Evolutionary conservation across 169 alveolate genomes (phyloP).

Genomic region (Toxoplasma gondii): DNA sequence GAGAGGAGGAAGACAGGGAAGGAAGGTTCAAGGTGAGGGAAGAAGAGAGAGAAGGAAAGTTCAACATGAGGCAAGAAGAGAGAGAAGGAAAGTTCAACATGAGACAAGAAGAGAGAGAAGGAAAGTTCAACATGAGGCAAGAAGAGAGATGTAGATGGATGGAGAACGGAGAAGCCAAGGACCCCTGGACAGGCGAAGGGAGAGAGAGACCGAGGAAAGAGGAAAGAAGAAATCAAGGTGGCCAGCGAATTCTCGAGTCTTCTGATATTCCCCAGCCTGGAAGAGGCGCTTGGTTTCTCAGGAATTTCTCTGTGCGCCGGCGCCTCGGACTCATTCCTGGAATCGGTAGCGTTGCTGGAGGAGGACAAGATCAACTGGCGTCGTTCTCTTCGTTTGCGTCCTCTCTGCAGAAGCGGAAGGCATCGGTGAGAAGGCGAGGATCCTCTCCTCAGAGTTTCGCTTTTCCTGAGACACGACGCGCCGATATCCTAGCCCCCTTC

Average conservation of each 20-base stretch:
- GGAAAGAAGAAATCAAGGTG: not conserved
- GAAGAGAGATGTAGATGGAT: no score
- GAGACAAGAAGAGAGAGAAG: no score
- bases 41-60: no score
- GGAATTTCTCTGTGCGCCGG: conserved; percentile 7
- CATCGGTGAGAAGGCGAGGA: not conserved
- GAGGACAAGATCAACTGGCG: not conserved
- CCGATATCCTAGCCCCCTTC: conserved; percentile 5
- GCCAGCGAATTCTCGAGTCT: no score
- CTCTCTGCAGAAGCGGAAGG: not conserved
- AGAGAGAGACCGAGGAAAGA: not conserved
- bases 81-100: no score
- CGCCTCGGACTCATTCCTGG: conserved; percentile 10
- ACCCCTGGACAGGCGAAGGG: not conserved
- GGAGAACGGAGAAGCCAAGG: not conserved
- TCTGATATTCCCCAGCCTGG: not conserved
- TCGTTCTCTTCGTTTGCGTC: not conserved
- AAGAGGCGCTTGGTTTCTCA: not conserved
- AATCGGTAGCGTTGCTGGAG: not conserved
- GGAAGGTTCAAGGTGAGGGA: no score
- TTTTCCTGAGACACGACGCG: not conserved
- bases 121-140: no score
- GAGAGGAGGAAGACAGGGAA: no score
- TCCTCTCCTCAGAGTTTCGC: not conserved
- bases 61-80: no score